Conservation (phyloP, 805 yeast genomes). For the Scheffersomyces stipitis region DNA sequence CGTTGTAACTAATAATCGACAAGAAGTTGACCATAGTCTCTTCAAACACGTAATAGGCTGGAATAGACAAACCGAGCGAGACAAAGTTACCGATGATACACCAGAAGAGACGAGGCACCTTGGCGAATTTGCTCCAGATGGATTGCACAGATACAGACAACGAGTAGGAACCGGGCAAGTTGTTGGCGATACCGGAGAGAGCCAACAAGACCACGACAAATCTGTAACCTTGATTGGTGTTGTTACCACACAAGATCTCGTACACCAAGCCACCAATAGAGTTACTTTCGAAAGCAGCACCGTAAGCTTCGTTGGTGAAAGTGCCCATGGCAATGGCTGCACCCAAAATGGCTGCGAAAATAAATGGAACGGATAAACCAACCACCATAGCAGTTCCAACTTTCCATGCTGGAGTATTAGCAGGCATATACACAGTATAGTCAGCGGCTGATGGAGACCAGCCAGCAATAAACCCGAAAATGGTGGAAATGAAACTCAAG, state of each 20-base stretch:
- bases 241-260: constrained; percentile 24
- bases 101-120: constrained; percentile 35
- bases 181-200: constrained; percentile 30
- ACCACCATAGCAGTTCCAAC: constrained; percentile 24
- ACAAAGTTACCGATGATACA: constrained; percentile 30
- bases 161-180: constrained; percentile 35
- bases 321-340: constrained; percentile 33
- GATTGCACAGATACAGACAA: constrained; percentile 30
- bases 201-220: constrained; percentile 33
- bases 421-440: constrained; percentile 33
- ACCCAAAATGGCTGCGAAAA: constrained; percentile 30
- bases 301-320: constrained; percentile 24
- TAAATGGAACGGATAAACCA: constrained; percentile 27
- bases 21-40: constrained; percentile 31
- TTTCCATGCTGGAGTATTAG: constrained; percentile 25
- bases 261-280: constrained; percentile 36
- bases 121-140: constrained; percentile 30
- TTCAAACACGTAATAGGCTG: constrained; percentile 33
- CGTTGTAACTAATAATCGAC: constrained; percentile 32
- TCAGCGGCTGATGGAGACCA: constrained; percentile 36
- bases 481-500: constrained; percentile 23
- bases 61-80: constrained; percentile 32
- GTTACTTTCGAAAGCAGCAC: constrained; percentile 22
- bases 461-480: constrained; percentile 35
- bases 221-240: constrained; percentile 28